Conservation (phyloP, 2,329 filamentous ascomycete genomes). For the Neocatenulostroma microsporum region DNA sequence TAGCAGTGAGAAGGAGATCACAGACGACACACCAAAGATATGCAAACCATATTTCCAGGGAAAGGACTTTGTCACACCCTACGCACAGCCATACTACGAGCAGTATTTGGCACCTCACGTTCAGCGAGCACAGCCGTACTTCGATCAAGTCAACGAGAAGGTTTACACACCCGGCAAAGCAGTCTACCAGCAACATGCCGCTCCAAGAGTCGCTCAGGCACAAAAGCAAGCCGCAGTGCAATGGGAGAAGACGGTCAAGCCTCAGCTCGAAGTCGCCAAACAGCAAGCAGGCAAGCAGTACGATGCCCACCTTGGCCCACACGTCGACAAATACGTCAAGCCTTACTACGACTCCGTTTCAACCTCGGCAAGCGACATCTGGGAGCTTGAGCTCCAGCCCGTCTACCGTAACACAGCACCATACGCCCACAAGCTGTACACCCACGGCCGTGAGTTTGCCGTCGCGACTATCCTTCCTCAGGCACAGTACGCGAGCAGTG, state of each 20-base stretch:
- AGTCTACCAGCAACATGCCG: constrained; percentile 61
- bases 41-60: constrained; percentile 73
- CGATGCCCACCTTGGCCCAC: constrained; percentile 60
- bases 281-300: constrained; percentile 58
- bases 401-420: constrained; percentile 67
- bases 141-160: constrained; percentile 47
- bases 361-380: constrained; percentile 58
- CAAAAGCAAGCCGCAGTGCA: constrained; percentile 59
- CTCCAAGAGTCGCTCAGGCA: constrained; percentile 61
- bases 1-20: constrained; percentile 57
- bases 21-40: constrained; percentile 62
- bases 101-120: constrained; percentile 78
- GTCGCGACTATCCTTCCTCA: constrained; percentile 65
- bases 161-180: constrained; percentile 62
- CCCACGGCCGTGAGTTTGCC: constrained; percentile 57
- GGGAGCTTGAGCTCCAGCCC: constrained; percentile 66
- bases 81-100: constrained; percentile 78
- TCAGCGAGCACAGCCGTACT: constrained; percentile 66
- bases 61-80: constrained; percentile 61
- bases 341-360: constrained; percentile 67
- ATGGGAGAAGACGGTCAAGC: constrained; percentile 72
- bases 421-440: constrained; percentile 63
- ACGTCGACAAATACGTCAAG: constrained; percentile 57
- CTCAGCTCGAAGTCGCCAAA: constrained; percentile 62
- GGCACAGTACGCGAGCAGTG: constrained; percentile 61